Base-by-base conservation (phyloP, 768 basidiomycete species). In the Phylloporus arenicola region DNA sequence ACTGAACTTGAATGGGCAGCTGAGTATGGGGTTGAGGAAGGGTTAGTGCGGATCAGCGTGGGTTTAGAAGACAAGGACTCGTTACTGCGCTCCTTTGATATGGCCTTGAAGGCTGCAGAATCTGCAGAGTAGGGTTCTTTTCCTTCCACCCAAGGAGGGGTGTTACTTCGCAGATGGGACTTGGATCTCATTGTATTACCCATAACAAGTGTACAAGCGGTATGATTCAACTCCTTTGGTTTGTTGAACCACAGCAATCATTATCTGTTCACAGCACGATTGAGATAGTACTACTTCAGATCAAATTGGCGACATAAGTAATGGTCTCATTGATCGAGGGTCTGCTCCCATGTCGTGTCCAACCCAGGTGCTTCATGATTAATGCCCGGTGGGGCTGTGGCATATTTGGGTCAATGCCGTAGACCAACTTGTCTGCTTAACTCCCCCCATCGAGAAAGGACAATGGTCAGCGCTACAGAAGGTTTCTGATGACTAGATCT, bases 1-100 rank as follows among this genome's bases (percentile, higher is more conserved):
- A 63, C 70, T 1, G 95, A 99, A 68, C 71, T 95, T 54, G 89
- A 87, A 33, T 99, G 95, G 95, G 95, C 94, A 14, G 84, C 80
- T 44, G 71, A 75, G 53, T 95, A 81, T 68, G 93, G 90, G 17
- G 90, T 99, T 12, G 90, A 95, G 61, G 72, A 72, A 47, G 83
- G 82, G 4, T 69, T 99, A 39, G 89, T 99, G 10, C 76, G 95
- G 51, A 79, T 98, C 29, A 92, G 87, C 56, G 83, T 96, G n/a
- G 95, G 95, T 8, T 74, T 92, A 77, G 95, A 98, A 69, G 81
- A 89, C 9, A 70, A 64, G 20, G 75, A 74, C 37, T 64, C 60
- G 34, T 67, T 97, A 43, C 64, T 84, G 40, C 64, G 64, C 4
- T 78, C 74, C 55, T 89, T 96, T 55, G 72, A 71, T 45, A 61